phyloP scores from a whole-genome alignment of 345 rosid genomes.

The Aurinia saxatilis region DNA sequence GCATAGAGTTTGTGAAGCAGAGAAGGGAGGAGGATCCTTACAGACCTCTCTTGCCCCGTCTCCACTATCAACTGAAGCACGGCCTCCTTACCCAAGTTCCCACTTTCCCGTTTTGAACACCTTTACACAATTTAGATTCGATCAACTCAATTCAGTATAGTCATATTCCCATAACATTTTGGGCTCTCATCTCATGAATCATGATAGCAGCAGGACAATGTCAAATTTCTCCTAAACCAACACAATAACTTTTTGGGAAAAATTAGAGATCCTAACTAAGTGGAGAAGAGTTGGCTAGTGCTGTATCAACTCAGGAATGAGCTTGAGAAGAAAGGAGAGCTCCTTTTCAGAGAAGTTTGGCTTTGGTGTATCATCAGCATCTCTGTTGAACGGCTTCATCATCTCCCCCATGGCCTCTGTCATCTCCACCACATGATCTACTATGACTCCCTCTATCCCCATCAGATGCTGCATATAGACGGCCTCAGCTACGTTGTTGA shows the following conservation, averaged over 20 bases:
- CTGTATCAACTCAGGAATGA: conserved; percentile 78
- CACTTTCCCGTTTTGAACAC: conserved; percentile 40
- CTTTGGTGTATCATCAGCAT: conserved; percentile 26
- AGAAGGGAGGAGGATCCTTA: conserved; percentile 63
- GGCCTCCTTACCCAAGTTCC: conserved; percentile 47
- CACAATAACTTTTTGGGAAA: background rate
- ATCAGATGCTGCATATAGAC: conserved; percentile 89
- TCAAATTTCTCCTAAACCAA: background rate
- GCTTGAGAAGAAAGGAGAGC: conserved; percentile 79
- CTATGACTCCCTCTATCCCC: conserved; percentile 90
- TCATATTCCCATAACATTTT: conserved; percentile 1
- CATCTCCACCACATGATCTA: conserved; percentile 75
- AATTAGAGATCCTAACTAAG: conserved; percentile 4
- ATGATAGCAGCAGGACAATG: conserved; percentile 1
- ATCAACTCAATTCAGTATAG: background rate
- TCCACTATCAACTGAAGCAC: conserved; percentile 32
- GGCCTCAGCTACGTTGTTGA: conserved; percentile 74
- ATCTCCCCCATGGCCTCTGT: conserved; percentile 52
- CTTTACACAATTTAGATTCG: background rate
- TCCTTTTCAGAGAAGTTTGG: conserved; percentile 65
- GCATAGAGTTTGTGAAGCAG: conserved; percentile 46
- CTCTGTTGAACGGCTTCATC: conserved; percentile 40
- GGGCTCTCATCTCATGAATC: background rate
- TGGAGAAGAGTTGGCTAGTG: conserved; percentile 18
- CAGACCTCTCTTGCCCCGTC: conserved; percentile 39